Evolutionary conservation across 169 alveolate species (phyloP).

Genomic region (Theileria luwenshuni): DNA sequence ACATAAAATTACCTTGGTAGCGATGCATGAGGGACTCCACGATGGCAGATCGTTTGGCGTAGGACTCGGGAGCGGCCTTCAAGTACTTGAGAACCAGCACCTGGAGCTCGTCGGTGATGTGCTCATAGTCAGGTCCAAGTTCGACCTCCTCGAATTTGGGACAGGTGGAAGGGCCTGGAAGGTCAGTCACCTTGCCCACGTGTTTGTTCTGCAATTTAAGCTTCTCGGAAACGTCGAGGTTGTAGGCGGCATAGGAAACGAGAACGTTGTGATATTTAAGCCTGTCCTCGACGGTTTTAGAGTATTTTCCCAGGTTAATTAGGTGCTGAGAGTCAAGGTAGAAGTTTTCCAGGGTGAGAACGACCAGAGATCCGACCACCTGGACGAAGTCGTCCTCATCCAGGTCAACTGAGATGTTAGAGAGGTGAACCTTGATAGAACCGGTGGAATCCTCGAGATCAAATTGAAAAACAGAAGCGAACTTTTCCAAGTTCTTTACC

Average conservation of each 20-base stretch:
- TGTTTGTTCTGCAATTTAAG: slow-evolving; percentile 52
- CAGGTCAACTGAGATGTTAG: slow-evolving; percentile 20
- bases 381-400: slow-evolving; percentile 50
- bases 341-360: slow-evolving; percentile 50
- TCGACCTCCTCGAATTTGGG: slow-evolving; percentile 27
- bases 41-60: slow-evolving; percentile 38
- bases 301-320: slow-evolving; percentile 18
- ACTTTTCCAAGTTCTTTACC: slow-evolving; percentile 28
- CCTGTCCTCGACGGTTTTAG: slow-evolving; percentile 22
- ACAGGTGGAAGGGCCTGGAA: slow-evolving; percentile 49
- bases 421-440: slow-evolving; percentile 36
- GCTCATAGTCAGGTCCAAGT: slow-evolving; percentile 41
- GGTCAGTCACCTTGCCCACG: slow-evolving; percentile 46
- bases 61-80: slow-evolving; percentile 45
- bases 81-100: slow-evolving; percentile 44
- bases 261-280: slow-evolving; percentile 53
- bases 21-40: slow-evolving; percentile 26
- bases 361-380: slow-evolving; percentile 63
- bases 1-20: slow-evolving; percentile 39
- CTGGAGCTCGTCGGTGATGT: slow-evolving; percentile 54
- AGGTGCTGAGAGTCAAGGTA: slow-evolving; percentile 67
- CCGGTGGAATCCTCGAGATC: slow-evolving; percentile 55
- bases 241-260: slow-evolving; percentile 62
- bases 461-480: slow-evolving; percentile 44
- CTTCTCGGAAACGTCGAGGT: slow-evolving; percentile 41